Conservation (phyloP, 129 eudicot genomes). For the Heracleum sosnowskyi region DNA sequence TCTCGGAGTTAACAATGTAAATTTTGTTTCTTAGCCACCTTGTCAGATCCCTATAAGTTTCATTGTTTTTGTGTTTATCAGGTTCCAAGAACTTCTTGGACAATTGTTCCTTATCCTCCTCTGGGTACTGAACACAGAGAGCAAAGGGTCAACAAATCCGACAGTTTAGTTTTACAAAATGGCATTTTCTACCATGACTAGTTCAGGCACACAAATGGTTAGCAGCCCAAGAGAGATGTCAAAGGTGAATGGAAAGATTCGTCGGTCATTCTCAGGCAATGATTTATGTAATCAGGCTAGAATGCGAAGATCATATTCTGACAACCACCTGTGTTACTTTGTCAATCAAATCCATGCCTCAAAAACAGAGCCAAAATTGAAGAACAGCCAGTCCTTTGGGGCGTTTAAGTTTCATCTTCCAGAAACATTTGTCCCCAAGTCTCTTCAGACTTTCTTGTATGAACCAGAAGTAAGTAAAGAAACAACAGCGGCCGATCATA, state of each 20-base stretch:
- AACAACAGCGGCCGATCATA: slow-evolving; percentile 19
- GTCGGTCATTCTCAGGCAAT: slow-evolving; percentile 44
- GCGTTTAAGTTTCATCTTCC: slow-evolving; percentile 47
- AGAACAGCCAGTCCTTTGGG: slow-evolving; percentile 49
- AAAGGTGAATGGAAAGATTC: slow-evolving; percentile 22
- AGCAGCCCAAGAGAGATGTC: slow-evolving; percentile 22
- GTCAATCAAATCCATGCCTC: slow-evolving; percentile 33
- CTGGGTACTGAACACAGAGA: slow-evolving; percentile 17
- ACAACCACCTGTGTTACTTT: slow-evolving; percentile 45
- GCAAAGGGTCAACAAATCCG: neutral
- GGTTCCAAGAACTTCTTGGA: slow-evolving; percentile 11
- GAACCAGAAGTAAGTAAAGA: slow-evolving; percentile 37
- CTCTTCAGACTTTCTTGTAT: slow-evolving; percentile 35
- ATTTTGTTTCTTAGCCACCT: slow-evolving; percentile 20
- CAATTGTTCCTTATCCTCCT: neutral
- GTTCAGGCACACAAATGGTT: slow-evolving; percentile 33
- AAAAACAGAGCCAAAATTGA: slow-evolving; percentile 30
- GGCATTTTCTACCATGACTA: slow-evolving; percentile 41
- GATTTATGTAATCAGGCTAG: slow-evolving; percentile 28
- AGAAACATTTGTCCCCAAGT: slow-evolving; percentile 32
- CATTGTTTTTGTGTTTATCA: slow-evolving; percentile 14
- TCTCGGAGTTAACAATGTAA: slow-evolving; percentile 33
- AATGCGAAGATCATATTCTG: slow-evolving; percentile 51
- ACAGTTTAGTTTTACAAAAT: slow-evolving; percentile 19
- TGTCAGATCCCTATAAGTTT: slow-evolving; percentile 24